These are phyloP conservation scores for Mucor plumbeus DNA, from an alignment of 371 early-diverging fungal species.

Conservation along the genomic window DNA sequence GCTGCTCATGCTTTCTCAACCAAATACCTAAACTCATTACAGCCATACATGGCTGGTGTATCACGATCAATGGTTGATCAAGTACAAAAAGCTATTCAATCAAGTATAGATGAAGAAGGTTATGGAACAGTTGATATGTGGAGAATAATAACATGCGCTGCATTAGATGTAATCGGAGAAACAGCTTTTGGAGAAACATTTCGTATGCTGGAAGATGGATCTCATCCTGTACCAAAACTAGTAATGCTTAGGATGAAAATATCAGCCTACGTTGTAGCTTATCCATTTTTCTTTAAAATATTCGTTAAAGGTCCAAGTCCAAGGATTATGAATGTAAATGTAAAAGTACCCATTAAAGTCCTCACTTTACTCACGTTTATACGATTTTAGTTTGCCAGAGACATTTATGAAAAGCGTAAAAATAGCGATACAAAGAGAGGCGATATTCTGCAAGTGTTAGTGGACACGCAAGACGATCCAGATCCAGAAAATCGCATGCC, in stretches of 20 bases:
- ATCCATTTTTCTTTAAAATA: not conserved
- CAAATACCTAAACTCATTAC: slow-evolving; percentile 46
- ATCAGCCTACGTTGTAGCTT: not conserved
- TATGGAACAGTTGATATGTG: slow-evolving; percentile 2
- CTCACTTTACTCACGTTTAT: not conserved
- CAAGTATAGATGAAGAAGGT: slow-evolving; percentile 1
- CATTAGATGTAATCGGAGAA: not conserved
- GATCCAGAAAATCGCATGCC: not conserved
- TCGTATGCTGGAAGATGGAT: slow-evolving; percentile 4
- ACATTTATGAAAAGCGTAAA: not conserved
- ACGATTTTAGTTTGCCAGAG: not conserved
- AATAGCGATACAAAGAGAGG: not conserved
- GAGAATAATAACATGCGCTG: not conserved
- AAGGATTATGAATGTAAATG: not conserved
- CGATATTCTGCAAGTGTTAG: not conserved
- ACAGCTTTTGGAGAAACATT: slow-evolving; percentile 6
- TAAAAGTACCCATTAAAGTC: no score
- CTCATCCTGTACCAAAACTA: not conserved
- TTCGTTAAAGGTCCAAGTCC: not conserved
- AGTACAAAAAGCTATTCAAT: slow-evolving; percentile 23
- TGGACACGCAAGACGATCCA: not conserved
- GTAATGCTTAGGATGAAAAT: not conserved
- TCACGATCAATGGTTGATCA: slow-evolving; percentile 27
- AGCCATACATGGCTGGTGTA: slow-evolving; percentile 34
- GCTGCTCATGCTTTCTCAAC: slow-evolving; percentile 52